Percentiles rank a stretch among this genome's conserved stretches.
phyloP scores from a whole-genome alignment of 495 filamentous ascomycete genomes.

The Tuber microsphaerosporum region DNA sequence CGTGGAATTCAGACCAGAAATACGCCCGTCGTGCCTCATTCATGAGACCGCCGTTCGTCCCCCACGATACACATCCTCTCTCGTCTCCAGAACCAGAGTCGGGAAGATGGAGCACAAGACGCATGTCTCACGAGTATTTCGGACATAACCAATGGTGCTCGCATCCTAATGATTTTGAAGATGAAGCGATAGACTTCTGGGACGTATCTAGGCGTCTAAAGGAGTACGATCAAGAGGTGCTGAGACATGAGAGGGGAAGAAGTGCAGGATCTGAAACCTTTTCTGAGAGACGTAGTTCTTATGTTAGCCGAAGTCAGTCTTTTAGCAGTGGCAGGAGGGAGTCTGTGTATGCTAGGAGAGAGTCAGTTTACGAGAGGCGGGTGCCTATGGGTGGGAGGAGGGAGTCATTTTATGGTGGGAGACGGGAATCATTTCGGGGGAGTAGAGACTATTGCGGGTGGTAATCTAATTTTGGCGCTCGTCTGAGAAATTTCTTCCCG shows the following conservation, averaged over 20 bases:
- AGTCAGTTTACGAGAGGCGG: background rate
- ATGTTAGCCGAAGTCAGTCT: background rate
- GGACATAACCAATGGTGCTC: background rate
- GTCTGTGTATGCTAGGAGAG: background rate
- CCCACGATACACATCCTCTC: background rate
- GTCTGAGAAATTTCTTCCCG: background rate
- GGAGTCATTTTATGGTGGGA: background rate
- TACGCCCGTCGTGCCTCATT: background rate
- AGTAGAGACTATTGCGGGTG: background rate
- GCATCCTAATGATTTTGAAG: background rate
- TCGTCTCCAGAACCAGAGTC: background rate
- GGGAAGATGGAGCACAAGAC: background rate
- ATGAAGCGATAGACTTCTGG: background rate
- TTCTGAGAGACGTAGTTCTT: background rate
- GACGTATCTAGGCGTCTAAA: background rate
- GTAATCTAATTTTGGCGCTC: background rate
- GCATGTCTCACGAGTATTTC: background rate
- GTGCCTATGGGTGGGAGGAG: background rate
- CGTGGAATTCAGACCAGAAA: background rate
- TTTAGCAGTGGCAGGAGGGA: background rate
- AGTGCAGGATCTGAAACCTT: background rate
- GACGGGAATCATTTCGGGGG: background rate
- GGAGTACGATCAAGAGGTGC: background rate
- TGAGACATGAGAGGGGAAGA: background rate
- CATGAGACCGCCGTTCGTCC: background rate